Conservation (phyloP, 2,329 filamentous ascomycete species). For the Penicillium rolfsii region DNA sequence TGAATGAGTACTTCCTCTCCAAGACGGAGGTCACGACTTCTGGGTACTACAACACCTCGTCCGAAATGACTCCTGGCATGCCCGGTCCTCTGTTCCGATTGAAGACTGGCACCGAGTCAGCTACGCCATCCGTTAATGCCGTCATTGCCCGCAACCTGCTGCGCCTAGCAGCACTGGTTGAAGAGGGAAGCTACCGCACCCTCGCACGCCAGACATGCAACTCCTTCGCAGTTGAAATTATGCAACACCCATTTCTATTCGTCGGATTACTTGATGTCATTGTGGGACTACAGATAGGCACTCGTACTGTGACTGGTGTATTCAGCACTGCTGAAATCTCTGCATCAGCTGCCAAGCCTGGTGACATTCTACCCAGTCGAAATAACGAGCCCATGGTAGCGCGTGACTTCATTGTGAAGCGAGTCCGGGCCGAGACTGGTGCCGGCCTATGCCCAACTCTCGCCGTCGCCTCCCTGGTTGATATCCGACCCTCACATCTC, state of each 20-base stretch:
- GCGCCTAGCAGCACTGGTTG: constrained; percentile 71
- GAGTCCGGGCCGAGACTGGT: constrained; percentile 41
- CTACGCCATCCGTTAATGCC: constrained; percentile 87
- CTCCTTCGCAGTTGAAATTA: constrained; percentile 87
- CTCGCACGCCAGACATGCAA: constrained; percentile 74
- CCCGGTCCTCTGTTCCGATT: constrained; percentile 70
- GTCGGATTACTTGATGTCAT: constrained; percentile 76
- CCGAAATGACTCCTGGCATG: constrained; percentile 63
- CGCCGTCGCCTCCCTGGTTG: constrained; percentile 40
- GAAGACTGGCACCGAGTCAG: constrained; percentile 94
- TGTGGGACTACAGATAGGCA: constrained; percentile 73
- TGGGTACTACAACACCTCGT: constrained; percentile 49
- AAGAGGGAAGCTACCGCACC: constrained; percentile 64
- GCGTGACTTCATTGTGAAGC: constrained; percentile 36
- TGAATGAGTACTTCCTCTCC: constrained; percentile 80
- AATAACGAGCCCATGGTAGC: constrained; percentile 31
- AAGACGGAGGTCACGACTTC: constrained; percentile 44
- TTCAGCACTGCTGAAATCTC: constrained; percentile 45
- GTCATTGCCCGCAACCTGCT: constrained; percentile 86
- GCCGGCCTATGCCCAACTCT: constrained; percentile 38
- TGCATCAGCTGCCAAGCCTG: constrained; percentile 13
- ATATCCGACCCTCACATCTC: constrained; percentile 40
- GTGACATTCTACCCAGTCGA: constrained; percentile 22
- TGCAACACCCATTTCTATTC: constrained; percentile 93
- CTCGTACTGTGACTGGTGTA: constrained; percentile 61